phyloP scores from a whole-genome alignment of 768 basidiomycete genomes.

The Hericium coralloides region DNA sequence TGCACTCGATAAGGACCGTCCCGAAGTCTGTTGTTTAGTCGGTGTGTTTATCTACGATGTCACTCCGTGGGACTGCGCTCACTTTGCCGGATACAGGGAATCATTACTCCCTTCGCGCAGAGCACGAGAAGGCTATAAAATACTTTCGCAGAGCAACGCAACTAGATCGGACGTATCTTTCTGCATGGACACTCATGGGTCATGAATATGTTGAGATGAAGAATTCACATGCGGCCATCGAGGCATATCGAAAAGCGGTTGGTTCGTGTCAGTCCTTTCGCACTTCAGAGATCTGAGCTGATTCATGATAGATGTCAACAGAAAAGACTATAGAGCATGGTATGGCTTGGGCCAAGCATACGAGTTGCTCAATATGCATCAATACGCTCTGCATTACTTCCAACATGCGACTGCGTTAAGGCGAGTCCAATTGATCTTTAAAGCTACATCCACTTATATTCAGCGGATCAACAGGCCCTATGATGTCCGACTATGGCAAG shows the following conservation, averaged over 20 bases:
- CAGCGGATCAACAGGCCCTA: constrained; percentile 56
- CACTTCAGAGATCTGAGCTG: constrained; percentile 1
- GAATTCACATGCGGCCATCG: constrained; percentile 97
- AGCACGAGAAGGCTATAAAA: constrained; percentile 93
- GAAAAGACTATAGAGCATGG: constrained; percentile 97
- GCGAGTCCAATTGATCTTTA: constrained; percentile 29
- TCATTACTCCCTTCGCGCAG: constrained; percentile 86
- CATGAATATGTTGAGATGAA: constrained; percentile 99
- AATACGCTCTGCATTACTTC: constrained; percentile 94
- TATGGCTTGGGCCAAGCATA: constrained; percentile 98
- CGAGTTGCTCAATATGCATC: constrained; percentile 92
- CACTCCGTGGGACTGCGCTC: background rate
- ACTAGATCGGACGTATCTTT: constrained; percentile 88
- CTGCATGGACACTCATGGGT: constrained; percentile 98
- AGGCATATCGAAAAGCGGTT: constrained; percentile 92
- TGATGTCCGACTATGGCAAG: constrained; percentile 94
- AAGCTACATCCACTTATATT: background rate
- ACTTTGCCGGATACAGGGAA: constrained; percentile 56
- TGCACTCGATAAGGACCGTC: constrained; percentile 82
- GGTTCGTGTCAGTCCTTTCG: constrained; percentile 44
- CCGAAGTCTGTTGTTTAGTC: constrained; percentile 93
- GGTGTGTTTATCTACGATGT: constrained; percentile 41
- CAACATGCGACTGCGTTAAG: constrained; percentile 90
- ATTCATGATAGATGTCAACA: constrained; percentile 68
- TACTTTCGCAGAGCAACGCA: constrained; percentile 95